Conservation (phyloP, 768 basidiomycete genomes). For the Gautieria morchelliformis region DNA sequence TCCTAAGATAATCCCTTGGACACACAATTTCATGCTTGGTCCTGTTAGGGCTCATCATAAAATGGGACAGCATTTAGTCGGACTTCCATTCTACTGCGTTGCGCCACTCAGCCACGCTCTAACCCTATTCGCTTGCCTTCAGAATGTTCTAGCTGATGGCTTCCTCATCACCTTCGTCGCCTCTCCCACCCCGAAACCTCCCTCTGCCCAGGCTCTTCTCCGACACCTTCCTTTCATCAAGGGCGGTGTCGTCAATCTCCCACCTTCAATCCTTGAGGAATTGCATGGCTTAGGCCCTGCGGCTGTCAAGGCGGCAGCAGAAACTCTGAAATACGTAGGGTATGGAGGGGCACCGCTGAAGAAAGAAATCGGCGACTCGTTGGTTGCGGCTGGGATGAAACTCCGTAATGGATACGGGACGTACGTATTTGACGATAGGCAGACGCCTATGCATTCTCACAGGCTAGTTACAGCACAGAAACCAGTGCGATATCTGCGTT, state of each 20-base stretch:
- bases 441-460: background rate
- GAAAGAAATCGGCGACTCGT: constrained; percentile 5
- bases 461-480: background rate
- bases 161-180: background rate
- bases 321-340: background rate
- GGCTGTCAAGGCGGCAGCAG: background rate
- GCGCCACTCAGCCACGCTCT: no score
- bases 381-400: constrained; percentile 2
- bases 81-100: no score
- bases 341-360: constrained; percentile 13
- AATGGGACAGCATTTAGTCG: no score
- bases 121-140: background rate
- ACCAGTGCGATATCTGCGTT: background rate
- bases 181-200: background rate
- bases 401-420: constrained; percentile 7
- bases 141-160: background rate
- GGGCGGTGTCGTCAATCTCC: background rate
- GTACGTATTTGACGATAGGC: constrained; percentile 1
- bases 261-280: constrained; percentile 2
- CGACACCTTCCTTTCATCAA: background rate
- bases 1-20: background rate
- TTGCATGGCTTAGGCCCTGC: background rate
- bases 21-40: no score
- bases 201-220: background rate
- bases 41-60: no score